These are phyloP conservation scores for Vanrija sp. DNA, from an alignment of 1,284 basidiomycete species.

Conservation along the genomic window DNA sequence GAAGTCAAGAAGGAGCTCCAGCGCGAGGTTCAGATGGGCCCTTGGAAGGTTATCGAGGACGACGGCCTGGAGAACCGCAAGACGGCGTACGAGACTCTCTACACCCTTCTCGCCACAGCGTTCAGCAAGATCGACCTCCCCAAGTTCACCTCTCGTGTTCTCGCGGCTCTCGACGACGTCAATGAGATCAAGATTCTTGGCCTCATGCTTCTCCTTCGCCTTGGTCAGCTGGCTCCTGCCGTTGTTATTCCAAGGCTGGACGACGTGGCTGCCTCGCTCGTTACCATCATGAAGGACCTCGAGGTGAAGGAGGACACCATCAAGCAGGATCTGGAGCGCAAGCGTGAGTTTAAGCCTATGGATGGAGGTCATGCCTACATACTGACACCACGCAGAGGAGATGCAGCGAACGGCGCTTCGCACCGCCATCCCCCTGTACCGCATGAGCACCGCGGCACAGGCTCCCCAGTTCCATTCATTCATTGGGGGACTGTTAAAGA, in stretches of 20 bases:
- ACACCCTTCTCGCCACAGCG: slow-evolving; percentile 87
- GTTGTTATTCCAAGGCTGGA: slow-evolving; percentile 80
- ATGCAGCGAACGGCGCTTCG: slow-evolving; percentile 82
- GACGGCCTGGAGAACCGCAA: slow-evolving; percentile 58
- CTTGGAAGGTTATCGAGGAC: slow-evolving; percentile 65
- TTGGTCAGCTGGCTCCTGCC: slow-evolving; percentile 77
- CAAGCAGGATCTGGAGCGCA: slow-evolving; percentile 93
- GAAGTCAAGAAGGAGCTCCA: slow-evolving; percentile 75
- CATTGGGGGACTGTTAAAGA: slow-evolving; percentile 50
- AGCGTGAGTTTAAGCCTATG: slow-evolving; percentile 44
- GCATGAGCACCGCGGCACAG: slow-evolving; percentile 54
- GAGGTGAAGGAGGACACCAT: slow-evolving; percentile 89
- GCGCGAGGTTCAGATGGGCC: slow-evolving; percentile 94
- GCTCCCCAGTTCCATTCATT: slow-evolving; percentile 71
- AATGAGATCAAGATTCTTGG: slow-evolving; percentile 97
- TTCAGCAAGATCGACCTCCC: slow-evolving; percentile 78
- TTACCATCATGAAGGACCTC: slow-evolving; percentile 85
- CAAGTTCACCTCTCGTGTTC: slow-evolving; percentile 75
- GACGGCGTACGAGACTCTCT: slow-evolving; percentile 96
- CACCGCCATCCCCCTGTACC: slow-evolving; percentile 78
- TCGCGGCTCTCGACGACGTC: slow-evolving; percentile 80
- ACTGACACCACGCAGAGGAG: slow-evolving; percentile 56
- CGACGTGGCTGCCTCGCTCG: slow-evolving; percentile 74
- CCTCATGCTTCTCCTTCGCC: slow-evolving; percentile 89
- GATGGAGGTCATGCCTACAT: neutral